phyloP scores from a whole-genome alignment of 2,329 filamentous ascomycete genomes.

The Exophiala bonariae region DNA sequence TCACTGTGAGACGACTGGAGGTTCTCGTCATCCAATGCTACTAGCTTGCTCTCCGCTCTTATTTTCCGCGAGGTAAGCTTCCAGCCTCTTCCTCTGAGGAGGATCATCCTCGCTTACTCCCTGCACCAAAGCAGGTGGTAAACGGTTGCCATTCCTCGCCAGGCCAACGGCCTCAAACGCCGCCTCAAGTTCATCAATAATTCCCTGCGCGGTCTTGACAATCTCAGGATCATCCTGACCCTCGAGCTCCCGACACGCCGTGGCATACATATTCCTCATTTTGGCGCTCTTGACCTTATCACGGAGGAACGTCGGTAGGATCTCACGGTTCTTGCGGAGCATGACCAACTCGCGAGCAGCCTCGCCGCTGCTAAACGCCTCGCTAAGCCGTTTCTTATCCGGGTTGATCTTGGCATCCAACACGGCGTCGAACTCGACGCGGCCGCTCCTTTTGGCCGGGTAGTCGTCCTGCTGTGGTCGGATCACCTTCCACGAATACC shows the following conservation, averaged over 20 bases:
- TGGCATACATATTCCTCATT: conserved; percentile 12
- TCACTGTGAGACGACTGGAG: no score
- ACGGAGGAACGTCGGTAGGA: conserved; percentile 8
- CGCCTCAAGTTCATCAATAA: conserved; percentile 21
- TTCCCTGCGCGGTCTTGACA: conserved; percentile 12
- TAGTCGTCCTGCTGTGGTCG: conserved; percentile 41
- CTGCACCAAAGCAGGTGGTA: conserved; percentile 4
- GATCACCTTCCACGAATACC: conserved; percentile 47
- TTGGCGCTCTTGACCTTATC: conserved; percentile 11
- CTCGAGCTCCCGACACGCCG: conserved; percentile 14
- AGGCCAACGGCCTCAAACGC: conserved; percentile 17
- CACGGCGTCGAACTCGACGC: conserved; percentile 28
- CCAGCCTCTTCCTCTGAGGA: conserved; percentile 12
- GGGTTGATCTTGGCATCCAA: conserved; percentile 20
- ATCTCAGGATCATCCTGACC: conserved; percentile 6
- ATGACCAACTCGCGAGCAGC: conserved; percentile 17
- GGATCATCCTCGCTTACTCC: no score
- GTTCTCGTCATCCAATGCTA: no score
- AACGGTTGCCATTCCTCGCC: conserved; percentile 12
- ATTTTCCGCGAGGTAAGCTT: conserved; percentile 15
- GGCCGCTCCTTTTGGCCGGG: conserved; percentile 26
- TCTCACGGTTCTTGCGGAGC: conserved; percentile 10
- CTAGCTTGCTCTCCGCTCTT: background rate
- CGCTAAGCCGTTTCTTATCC: conserved; percentile 7
- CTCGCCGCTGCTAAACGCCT: conserved; percentile 13